Evolutionary conservation across 2,329 filamentous ascomycete species (phyloP), one percentile per base, ranked within the genome.

Genomic region (Aspergillus ochraceus): DNA sequence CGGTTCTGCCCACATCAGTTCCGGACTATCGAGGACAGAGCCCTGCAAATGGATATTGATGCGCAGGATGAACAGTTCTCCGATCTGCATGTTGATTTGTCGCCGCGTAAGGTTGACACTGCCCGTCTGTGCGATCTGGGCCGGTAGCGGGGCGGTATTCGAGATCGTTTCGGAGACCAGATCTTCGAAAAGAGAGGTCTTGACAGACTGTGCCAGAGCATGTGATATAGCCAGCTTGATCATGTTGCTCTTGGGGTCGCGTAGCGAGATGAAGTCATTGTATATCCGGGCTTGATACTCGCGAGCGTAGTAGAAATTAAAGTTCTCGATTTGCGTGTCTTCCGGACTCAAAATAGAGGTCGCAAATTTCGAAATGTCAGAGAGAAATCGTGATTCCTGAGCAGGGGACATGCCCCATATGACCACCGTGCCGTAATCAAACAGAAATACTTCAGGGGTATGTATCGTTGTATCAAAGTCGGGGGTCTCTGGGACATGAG

Each of bases 71-170:
- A 99, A 99, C 56, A 99, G 86, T 79, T 99, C 93, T 74, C 95
- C 95, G 62, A 99, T 97, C 78, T 98, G 93, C 93, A 98, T 98
- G 81, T 98, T 98, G 82, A 99, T 97, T 74, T 98, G 88, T 60
- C 88, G 87, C 49, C 94, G 88, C 60, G 88, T 92, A 60, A 99
- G 86, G 57, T 91, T 89, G 71, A 99, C 95, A 71, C 93, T 95
- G 64, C 95, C 95, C 0, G 94, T 97, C 65, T 90, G 81, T 2
- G 95, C 94, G 68, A 99, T 97, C 75, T 97, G 91, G 9, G 91
- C 89, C 0, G 95, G 95, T 4, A 99, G 90, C 60, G 96, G 91
- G 73, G 96, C 96, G 70, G 93, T 97, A 1, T 90, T 89, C 66
- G 96, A 90, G 68, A 99, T 96, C 2, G 94, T 98, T 56, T 92